Evolutionary conservation across 306 rosid genomes (phyloP), one percentile per base, ranked within the genome.

Genomic region (Vigna hirtella): DNA sequence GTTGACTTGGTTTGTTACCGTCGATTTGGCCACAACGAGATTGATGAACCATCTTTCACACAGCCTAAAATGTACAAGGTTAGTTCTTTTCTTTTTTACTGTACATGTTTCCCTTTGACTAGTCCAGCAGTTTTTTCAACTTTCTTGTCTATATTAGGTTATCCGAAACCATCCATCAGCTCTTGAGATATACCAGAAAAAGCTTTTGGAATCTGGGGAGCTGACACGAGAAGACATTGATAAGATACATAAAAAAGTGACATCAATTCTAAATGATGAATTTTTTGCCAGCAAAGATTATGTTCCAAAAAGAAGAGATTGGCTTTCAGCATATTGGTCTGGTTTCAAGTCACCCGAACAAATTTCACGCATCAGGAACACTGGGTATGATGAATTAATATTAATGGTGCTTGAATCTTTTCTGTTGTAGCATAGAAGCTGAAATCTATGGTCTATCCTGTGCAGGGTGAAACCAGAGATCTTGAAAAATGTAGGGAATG

Each of bases 11-110:
- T 93, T 45, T 95, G 98, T 48, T 95, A 92, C 79, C 91, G 98
- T 61, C 86, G 96, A 72, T 92, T 89, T 82, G 98, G 98, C 52
- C 98, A 95, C 83, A 95, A 88, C 76, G 98, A 92, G 89, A 92
- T 95, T 79, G 97, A 95, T 74, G 97, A 92, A 75, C 98, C 97
- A 18, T 92, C 97, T 40, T 94, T 94, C 81, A 94, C 97, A 1
- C 98, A 94, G 87, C 98, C 98, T 75, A 88, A 94, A 81, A 94
- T 94, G 97, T 92, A 92, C 56, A 81, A 94, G 98, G 98, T 94
- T 55, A 52, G 87, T 72, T 17, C 47, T 53, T 66, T 38, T 48
- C 43, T 20, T 59, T 74, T 67, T 36, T 67, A 49, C 9, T 42
- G 45, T 70, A 9, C 69, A 18, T 48, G 49, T 24, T 69, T 24